These are phyloP conservation scores for Breviolum minutum DNA, from an alignment of 73 alveolate genomes.

Conservation along the genomic window DNA sequence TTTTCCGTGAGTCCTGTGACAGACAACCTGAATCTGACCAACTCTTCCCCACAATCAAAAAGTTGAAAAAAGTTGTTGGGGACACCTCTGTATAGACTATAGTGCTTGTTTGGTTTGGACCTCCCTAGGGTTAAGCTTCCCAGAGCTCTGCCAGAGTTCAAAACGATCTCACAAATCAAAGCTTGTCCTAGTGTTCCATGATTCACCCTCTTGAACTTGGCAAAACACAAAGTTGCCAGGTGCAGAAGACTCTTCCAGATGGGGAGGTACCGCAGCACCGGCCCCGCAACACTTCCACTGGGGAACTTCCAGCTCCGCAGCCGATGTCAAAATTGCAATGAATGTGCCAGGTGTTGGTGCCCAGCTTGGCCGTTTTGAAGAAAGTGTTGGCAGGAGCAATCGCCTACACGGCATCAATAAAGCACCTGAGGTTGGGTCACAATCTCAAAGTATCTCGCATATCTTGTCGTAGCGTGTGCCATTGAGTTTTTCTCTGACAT, in stretches of 20 bases:
- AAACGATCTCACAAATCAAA: neutral
- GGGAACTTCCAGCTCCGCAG: neutral
- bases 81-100: too few relatives aligned
- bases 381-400: conserved; percentile 24
- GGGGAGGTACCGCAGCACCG: conserved; percentile 19
- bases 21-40: too few relatives aligned
- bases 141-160: neutral
- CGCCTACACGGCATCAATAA: too few relatives aligned
- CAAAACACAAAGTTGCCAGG: neutral
- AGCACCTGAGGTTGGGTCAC: too few relatives aligned
- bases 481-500: too few relatives aligned
- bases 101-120: too few relatives aligned
- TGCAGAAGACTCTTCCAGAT: conserved; percentile 65
- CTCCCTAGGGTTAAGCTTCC: too few relatives aligned
- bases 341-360: conserved; percentile 1
- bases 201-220: neutral
- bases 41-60: too few relatives aligned
- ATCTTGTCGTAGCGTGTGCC: too few relatives aligned
- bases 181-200: neutral
- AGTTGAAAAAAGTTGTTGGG: too few relatives aligned
- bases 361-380: conserved; percentile 37
- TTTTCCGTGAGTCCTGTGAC: too few relatives aligned
- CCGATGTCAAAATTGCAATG: neutral
- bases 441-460: too few relatives aligned
- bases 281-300: neutral